Evolutionary conservation across 495 filamentous ascomycete genomes (phyloP).

Genomic region (Ascodesmis nigricans): DNA sequence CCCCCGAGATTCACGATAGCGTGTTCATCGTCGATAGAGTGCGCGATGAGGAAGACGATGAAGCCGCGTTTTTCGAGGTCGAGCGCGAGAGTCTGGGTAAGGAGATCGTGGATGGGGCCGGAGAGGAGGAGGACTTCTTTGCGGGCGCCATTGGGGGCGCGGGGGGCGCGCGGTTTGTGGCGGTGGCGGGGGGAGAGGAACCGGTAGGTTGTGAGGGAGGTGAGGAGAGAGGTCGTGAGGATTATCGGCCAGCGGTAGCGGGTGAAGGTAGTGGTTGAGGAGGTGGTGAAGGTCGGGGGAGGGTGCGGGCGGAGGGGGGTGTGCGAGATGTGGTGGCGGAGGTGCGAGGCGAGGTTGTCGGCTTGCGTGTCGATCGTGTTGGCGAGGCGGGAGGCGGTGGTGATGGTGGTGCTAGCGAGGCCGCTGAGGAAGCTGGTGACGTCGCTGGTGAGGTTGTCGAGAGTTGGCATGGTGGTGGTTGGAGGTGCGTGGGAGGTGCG

Average conservation of each 20-base stretch:
- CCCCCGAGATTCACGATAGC: conserved; percentile 47
- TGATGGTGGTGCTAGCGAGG: neutral
- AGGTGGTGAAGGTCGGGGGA: conserved; percentile 38
- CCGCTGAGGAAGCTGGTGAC: neutral
- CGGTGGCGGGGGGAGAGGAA: too few relatives aligned
- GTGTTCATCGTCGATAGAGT: conserved; percentile 58
- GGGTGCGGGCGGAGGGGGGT: conserved; percentile 53
- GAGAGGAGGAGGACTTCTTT: conserved; percentile 79
- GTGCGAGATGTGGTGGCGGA: conserved; percentile 40
- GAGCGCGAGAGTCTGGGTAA: conserved; percentile 54
- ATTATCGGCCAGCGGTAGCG: conserved; percentile 16
- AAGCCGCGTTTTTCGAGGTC: conserved; percentile 84
- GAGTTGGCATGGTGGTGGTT: too few relatives aligned
- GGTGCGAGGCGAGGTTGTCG: conserved; percentile 38
- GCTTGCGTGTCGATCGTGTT: conserved; percentile 57
- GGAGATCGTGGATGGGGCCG: conserved; percentile 50
- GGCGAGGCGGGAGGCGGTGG: conserved; percentile 36
- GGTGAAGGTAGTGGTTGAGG: conserved; percentile 29
- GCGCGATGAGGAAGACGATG: conserved; percentile 74
- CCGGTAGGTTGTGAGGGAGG: too few relatives aligned
- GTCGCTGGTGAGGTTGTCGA: neutral
- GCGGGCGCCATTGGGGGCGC: conserved; percentile 61
- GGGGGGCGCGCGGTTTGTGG: conserved; percentile 43
- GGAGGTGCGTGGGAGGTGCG: too few relatives aligned
- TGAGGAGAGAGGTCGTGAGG: too few relatives aligned